Evolutionary conservation across 768 basidiomycete genomes (phyloP).

Genomic region (Termitomyces sp.): DNA sequence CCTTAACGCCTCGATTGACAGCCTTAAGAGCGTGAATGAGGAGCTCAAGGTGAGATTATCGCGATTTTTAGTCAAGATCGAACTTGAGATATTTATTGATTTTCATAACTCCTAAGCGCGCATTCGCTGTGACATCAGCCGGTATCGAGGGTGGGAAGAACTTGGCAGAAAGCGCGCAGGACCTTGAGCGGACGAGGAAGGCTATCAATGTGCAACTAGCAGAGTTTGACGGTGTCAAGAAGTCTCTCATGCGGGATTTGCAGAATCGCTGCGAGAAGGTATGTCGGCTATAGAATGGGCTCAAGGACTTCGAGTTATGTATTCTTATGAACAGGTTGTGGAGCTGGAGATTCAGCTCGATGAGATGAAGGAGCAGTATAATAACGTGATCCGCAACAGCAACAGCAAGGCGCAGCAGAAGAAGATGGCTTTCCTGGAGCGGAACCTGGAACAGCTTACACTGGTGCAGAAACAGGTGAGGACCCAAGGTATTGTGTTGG

Average conservation of each 20-base stretch:
- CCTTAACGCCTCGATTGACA: conserved; percentile 84
- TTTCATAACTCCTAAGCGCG: conserved; percentile 56
- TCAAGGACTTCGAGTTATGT: conserved; percentile 15
- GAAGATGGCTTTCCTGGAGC: conserved; percentile 98
- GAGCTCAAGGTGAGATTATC: conserved; percentile 78
- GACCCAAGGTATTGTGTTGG: not conserved
- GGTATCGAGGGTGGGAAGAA: conserved; percentile 97
- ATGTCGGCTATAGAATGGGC: conserved; percentile 13
- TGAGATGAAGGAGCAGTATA: conserved; percentile 98
- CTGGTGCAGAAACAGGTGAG: conserved; percentile 93
- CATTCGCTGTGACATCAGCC: conserved; percentile 94
- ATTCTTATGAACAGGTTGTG: conserved; percentile 65
- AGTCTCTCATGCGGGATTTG: conserved; percentile 96
- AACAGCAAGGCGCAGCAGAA: conserved; percentile 98
- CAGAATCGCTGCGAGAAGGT: conserved; percentile 99
- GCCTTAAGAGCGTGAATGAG: conserved; percentile 94
- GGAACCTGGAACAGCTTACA: conserved; percentile 93
- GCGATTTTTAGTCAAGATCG: conserved; percentile 1
- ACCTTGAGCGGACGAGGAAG: conserved; percentile 94
- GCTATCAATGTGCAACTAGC: conserved; percentile 97
- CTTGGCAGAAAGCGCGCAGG: conserved; percentile 94
- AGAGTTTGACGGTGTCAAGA: conserved; percentile 98
- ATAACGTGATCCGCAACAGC: conserved; percentile 96
- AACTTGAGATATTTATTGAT: conserved; percentile 11
- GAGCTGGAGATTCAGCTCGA: conserved; percentile 98